Conservation (phyloP, 305 asterid species). For the Andrographis paniculata region DNA sequence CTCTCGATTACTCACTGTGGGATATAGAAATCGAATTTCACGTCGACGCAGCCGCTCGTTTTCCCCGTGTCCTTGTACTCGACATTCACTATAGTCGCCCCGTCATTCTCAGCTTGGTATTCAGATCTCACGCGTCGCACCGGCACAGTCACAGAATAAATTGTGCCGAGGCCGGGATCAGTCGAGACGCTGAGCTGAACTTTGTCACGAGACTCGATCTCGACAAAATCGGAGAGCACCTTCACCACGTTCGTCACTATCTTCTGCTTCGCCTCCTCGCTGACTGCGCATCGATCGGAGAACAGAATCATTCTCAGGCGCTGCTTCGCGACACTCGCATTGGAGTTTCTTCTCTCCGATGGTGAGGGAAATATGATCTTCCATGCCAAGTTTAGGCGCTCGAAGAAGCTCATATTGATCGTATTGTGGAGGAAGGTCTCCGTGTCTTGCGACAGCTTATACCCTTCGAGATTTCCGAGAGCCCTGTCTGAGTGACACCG, state of each 20-base stretch:
- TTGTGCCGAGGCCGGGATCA: conserved; percentile 77
- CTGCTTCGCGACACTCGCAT: conserved; percentile 87
- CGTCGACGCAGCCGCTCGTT: conserved; percentile 80
- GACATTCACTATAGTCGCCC: conserved; percentile 53
- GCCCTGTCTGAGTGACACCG: conserved; percentile 57
- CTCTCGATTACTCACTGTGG: conserved; percentile 31
- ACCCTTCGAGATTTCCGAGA: conserved; percentile 35
- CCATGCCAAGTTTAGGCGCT: conserved; percentile 86
- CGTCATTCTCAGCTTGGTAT: conserved; percentile 66
- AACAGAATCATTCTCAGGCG: conserved; percentile 94
- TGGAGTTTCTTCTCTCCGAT: conserved; percentile 43
- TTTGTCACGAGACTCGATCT: conserved; percentile 92
- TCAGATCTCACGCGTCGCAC: conserved; percentile 81
- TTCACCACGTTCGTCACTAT: conserved; percentile 76
- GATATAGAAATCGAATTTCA: conserved; percentile 73
- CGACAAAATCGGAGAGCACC: conserved; percentile 80
- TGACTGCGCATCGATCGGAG: conserved; percentile 94
- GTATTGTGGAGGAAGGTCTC: conserved; percentile 66
- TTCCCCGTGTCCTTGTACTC: conserved; percentile 75
- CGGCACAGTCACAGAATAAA: conserved; percentile 84
- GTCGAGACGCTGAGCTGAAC: conserved; percentile 89
- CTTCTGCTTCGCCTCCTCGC: conserved; percentile 93
- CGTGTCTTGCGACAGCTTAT: conserved; percentile 56
- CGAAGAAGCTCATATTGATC: conserved; percentile 61
- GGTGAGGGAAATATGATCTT: conserved; percentile 85